phyloP scores from a whole-genome alignment of 805 yeast species.

The Tetrapisispora taiwanensis region DNA sequence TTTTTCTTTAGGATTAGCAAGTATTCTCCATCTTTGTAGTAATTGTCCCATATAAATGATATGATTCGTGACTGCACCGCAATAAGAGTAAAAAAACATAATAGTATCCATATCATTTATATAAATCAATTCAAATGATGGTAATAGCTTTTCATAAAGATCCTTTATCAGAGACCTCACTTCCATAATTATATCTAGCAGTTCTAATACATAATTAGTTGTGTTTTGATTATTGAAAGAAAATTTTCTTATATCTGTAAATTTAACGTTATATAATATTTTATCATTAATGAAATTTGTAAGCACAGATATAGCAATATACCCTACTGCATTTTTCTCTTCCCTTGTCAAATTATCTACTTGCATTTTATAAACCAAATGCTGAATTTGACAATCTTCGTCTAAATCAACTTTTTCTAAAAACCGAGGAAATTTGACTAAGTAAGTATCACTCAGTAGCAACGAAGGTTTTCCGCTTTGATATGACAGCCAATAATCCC shows the following conservation, averaged over 20 bases:
- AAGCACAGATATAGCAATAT: constrained; percentile 6
- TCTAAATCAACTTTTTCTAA: constrained; percentile 7
- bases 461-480: constrained; percentile 9
- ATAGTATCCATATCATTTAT: neutral
- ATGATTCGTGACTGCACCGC: neutral
- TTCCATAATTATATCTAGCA: neutral
- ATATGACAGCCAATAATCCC: constrained; percentile 12
- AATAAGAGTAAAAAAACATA: too few species aligned
- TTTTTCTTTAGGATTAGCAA: neutral
- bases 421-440: constrained; percentile 7
- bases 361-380: constrained; percentile 1
- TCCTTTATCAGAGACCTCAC: neutral
- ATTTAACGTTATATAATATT: constrained; percentile 5
- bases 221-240: neutral
- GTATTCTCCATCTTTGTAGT: neutral
- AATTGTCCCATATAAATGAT: neutral
- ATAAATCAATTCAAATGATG: neutral
- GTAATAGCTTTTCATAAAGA: neutral
- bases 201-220: neutral
- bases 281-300: neutral
- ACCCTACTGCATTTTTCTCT: neutral
- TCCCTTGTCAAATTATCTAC: neutral
- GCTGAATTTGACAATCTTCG: neutral
- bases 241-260: constrained; percentile 7
- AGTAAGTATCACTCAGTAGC: constrained; percentile 1